These are phyloP conservation scores for Forsythia viridissima DNA, from an alignment of 257 asterid species.

Conservation along the genomic window DNA sequence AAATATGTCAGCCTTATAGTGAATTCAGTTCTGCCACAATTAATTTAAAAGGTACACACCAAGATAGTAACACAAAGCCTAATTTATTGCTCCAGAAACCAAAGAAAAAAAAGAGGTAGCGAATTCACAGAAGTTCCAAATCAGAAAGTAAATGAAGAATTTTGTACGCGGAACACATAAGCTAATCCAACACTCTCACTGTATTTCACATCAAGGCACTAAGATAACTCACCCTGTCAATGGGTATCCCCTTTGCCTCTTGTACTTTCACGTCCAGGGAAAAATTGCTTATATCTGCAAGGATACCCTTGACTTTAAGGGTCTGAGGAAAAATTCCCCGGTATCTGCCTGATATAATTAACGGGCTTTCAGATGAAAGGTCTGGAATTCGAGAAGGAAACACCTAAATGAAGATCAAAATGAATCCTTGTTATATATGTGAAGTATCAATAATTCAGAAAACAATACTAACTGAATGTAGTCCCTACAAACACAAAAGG, in stretches of 20 bases:
- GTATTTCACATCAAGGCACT: conserved; percentile 16
- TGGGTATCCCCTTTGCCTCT: conserved; percentile 63
- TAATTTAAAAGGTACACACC: not conserved
- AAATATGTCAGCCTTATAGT: not conserved
- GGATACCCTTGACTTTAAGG: conserved; percentile 59
- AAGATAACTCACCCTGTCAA: conserved; percentile 59
- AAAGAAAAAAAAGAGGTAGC: not conserved
- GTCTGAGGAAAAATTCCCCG: conserved; percentile 70
- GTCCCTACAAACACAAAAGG: not conserved
- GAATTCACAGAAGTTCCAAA: not conserved
- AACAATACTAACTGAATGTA: not conserved
- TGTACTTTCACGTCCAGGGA: conserved; percentile 60
- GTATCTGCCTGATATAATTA: conserved; percentile 85
- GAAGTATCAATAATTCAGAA: conserved; percentile 8
- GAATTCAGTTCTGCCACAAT: not conserved
- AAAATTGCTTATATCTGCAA: conserved; percentile 57
- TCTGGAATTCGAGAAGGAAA: conserved; percentile 82
- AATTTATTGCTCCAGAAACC: not conserved
- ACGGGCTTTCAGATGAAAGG: conserved; percentile 72
- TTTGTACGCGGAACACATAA: not conserved
- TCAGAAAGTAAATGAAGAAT: not conserved
- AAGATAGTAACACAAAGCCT: not conserved
- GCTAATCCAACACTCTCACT: conserved; percentile 2
- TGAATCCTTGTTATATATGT: conserved; percentile 24
- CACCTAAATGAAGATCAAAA: conserved; percentile 52